These are phyloP conservation scores for Erodium moschatum DNA, from an alignment of 441 rosid genomes.

Conservation along the genomic window DNA sequence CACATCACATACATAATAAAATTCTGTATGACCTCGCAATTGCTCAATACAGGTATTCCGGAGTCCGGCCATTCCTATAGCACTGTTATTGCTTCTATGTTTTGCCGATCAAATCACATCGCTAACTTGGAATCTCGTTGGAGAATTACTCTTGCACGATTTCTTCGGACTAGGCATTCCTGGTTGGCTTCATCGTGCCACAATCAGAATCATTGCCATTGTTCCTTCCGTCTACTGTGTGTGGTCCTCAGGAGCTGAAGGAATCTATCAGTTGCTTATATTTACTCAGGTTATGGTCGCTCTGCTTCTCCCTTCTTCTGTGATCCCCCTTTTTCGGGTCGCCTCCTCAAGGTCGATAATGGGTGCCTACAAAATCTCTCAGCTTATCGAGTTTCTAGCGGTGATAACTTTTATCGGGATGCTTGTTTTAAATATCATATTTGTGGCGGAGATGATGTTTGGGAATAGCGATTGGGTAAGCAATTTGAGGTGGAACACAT, in stretches of 20 bases:
- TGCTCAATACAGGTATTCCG: constrained; percentile 47
- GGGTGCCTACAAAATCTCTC: constrained; percentile 79
- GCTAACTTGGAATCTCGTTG: constrained; percentile 68
- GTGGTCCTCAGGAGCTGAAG: constrained; percentile 89
- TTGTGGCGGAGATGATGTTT: constrained; percentile 76
- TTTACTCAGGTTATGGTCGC: constrained; percentile 74
- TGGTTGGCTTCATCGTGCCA: constrained; percentile 78
- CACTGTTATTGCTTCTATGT: constrained; percentile 50
- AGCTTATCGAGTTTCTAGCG: constrained; percentile 53
- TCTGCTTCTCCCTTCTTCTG: constrained; percentile 78
- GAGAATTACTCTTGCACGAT: constrained; percentile 61
- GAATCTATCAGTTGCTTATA: constrained; percentile 77
- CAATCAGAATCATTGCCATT: constrained; percentile 69
- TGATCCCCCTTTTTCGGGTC: constrained; percentile 82
- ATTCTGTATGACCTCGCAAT: neutral
- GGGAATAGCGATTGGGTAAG: constrained; percentile 89
- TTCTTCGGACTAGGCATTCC: constrained; percentile 76
- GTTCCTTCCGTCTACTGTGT: constrained; percentile 77
- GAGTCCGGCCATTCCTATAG: constrained; percentile 50
- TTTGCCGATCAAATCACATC: constrained; percentile 71
- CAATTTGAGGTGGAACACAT: constrained; percentile 66
- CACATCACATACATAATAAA: no score
- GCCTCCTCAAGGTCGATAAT: constrained; percentile 76
- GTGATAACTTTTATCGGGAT: constrained; percentile 58
- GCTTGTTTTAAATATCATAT: constrained; percentile 66